Evolutionary conservation across 1,139 yeast genomes (phyloP).

Genomic region (Suzukiozyma palmioleophila): DNA sequence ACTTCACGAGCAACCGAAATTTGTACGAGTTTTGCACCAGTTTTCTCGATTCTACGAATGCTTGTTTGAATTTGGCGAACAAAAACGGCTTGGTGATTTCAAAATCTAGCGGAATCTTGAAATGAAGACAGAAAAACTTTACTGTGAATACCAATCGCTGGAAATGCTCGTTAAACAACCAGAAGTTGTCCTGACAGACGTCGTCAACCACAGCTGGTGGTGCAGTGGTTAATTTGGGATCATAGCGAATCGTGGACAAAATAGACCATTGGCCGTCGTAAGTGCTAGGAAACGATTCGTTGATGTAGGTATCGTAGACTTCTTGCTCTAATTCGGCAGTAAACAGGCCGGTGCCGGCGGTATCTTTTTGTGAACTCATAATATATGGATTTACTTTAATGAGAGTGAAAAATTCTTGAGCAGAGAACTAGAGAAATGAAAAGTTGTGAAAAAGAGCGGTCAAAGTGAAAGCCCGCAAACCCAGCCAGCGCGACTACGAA

Average conservation of each 20-base stretch:
- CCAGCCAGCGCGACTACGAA: too few relatives aligned
- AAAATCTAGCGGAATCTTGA: conserved; percentile 15
- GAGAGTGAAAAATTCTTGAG: too few relatives aligned
- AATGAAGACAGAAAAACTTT: conserved; percentile 43
- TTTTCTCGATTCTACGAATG: conserved; percentile 26
- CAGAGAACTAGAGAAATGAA: too few relatives aligned
- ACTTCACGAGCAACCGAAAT: conserved; percentile 50
- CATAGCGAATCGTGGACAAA: conserved; percentile 69
- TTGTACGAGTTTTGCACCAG: conserved; percentile 45
- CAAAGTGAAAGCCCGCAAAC: too few relatives aligned
- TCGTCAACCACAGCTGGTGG: conserved; percentile 23
- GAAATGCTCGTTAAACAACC: conserved; percentile 61
- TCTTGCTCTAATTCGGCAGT: conserved; percentile 7
- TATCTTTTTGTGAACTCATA: too few relatives aligned
- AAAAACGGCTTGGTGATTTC: conserved; percentile 42
- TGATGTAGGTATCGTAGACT: conserved; percentile 17
- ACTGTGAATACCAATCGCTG: conserved; percentile 54
- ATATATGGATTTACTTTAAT: too few relatives aligned
- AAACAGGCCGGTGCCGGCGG: not conserved
- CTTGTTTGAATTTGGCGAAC: conserved; percentile 38
- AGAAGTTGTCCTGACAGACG: conserved; percentile 40
- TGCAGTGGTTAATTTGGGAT: conserved; percentile 44
- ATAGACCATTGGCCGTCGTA: conserved; percentile 42
- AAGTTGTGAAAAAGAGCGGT: too few relatives aligned
- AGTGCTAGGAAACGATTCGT: conserved; percentile 15